Conservation (phyloP, 768 basidiomycete species). For the Mycena rosella region DNA sequence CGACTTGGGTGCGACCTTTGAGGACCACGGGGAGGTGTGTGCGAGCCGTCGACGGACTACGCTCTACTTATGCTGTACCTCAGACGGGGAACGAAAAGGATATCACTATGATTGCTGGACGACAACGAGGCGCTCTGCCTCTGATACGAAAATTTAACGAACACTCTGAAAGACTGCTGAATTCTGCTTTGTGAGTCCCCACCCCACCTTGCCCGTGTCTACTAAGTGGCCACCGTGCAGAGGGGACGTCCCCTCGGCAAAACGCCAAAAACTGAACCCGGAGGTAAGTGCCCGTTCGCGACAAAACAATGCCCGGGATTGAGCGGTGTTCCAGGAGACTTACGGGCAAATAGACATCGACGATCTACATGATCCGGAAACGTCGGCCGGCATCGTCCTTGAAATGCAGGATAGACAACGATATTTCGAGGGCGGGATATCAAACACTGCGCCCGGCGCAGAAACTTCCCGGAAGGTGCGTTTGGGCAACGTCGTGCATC, state of each 20-base stretch:
- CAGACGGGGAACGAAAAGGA: constrained; percentile 93
- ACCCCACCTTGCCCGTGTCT: neutral
- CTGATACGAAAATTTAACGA: constrained; percentile 98
- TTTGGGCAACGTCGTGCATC: neutral
- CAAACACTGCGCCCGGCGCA: constrained; percentile 44
- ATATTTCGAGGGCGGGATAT: constrained; percentile 81
- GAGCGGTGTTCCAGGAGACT: constrained; percentile 45
- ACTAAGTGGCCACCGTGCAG: constrained; percentile 46
- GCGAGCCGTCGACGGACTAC: constrained; percentile 9
- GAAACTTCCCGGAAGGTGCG: constrained; percentile 47
- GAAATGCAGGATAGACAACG: constrained; percentile 90
- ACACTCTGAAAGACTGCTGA: constrained; percentile 91
- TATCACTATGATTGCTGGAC: constrained; percentile 95
- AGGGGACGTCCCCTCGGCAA: constrained; percentile 69
- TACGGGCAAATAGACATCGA: constrained; percentile 81
- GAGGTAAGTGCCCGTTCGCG: constrained; percentile 51
- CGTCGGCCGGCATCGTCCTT: constrained; percentile 77
- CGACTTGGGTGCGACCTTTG: constrained; percentile 87
- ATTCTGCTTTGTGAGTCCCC: constrained; percentile 74
- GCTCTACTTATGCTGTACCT: neutral
- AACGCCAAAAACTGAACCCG: constrained; percentile 67
- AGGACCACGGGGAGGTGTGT: constrained; percentile 90
- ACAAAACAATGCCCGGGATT: neutral
- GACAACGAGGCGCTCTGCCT: constrained; percentile 88
- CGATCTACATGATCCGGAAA: constrained; percentile 81